Evolutionary conservation across 495 filamentous ascomycete species (phyloP).

Genomic region (Talaromyces stipitatus): DNA sequence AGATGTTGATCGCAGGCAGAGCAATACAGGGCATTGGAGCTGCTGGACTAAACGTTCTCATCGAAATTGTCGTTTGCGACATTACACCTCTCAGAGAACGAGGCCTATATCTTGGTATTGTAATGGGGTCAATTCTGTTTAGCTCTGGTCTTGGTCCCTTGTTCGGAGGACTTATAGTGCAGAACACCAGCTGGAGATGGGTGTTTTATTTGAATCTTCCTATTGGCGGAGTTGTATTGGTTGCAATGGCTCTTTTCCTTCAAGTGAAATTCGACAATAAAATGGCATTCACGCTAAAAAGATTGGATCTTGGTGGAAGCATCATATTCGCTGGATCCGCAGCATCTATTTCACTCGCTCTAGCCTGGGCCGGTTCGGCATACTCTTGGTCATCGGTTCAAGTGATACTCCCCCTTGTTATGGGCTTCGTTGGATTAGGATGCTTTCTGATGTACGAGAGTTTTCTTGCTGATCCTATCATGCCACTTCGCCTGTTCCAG

Average conservation of each 20-base stretch:
- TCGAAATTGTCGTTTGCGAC: constrained; percentile 43
- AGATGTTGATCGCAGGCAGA: constrained; percentile 15
- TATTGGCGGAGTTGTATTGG: constrained; percentile 4
- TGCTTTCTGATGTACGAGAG: constrained; percentile 25
- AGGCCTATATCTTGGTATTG: neutral
- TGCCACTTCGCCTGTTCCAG: constrained; percentile 28
- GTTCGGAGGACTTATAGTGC: neutral
- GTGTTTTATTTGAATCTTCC: constrained; percentile 6
- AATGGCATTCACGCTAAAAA: neutral
- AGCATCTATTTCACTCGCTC: constrained; percentile 37
- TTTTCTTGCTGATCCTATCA: constrained; percentile 26
- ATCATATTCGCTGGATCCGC: constrained; percentile 37
- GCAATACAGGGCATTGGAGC: constrained; percentile 16
- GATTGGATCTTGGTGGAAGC: constrained; percentile 45
- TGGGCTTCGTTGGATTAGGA: constrained; percentile 32
- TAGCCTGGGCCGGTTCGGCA: constrained; percentile 42
- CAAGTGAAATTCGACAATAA: constrained; percentile 4
- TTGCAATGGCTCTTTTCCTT: constrained; percentile 10
- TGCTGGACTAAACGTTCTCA: constrained; percentile 38
- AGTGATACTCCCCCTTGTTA: constrained; percentile 39
- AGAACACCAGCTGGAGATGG: neutral
- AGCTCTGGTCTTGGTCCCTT: neutral
- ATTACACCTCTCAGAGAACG: constrained; percentile 2
- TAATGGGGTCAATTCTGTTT: neutral
- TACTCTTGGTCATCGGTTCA: constrained; percentile 37